Evolutionary conservation across 495 filamentous ascomycete genomes (phyloP), one percentile per base, ranked within the genome.

Genomic region (Glarea lozoyensis): DNA sequence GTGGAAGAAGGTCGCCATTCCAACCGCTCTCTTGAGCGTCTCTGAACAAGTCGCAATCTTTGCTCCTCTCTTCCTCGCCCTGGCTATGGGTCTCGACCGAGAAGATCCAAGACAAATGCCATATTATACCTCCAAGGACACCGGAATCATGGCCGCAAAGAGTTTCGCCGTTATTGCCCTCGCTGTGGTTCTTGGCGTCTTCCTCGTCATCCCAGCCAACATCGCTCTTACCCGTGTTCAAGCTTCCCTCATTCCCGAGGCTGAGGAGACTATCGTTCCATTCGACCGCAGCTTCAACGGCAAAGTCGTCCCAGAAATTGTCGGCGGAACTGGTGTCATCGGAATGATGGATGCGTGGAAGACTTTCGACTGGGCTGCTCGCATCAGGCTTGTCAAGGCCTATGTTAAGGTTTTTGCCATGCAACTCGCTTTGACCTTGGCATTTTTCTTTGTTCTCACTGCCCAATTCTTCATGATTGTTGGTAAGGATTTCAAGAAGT

Each of bases 231-330:
- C 76, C 46, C 81, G 84, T 42, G 73, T 87, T 17, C 79, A 86
- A 34, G 82, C 84, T 12, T 81, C 79, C 3, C 71, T 84, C 57
- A 73, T 88, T 0, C 68, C 80, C 0, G 80, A 85, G 43, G 68
- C 75, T 19, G 63, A 84, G 35, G 78, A 87, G 58, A 70, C 76
- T 2, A 84, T 88, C 45, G 78, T 88, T 34, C 76, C 79, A n/a
- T 86, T 87, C 40, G 84, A 88, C 62, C 75, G 80, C 37, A 75
- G 68, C 35, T 85, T 85, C 46, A 76, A 69, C 33, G 65, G 75
- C 11, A 76, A 74, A 52, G 68, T 77, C 15, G 56, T 61, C 20
- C 73, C 76, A 18, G 68, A 68, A 31, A 69, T 78, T 45, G 52
- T 78, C 15, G 81, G 81, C 42, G 81, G 81, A 18, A 67, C 58